phyloP scores from a whole-genome alignment of 805 yeast genomes.

The Kodamaea jinghongensis region DNA sequence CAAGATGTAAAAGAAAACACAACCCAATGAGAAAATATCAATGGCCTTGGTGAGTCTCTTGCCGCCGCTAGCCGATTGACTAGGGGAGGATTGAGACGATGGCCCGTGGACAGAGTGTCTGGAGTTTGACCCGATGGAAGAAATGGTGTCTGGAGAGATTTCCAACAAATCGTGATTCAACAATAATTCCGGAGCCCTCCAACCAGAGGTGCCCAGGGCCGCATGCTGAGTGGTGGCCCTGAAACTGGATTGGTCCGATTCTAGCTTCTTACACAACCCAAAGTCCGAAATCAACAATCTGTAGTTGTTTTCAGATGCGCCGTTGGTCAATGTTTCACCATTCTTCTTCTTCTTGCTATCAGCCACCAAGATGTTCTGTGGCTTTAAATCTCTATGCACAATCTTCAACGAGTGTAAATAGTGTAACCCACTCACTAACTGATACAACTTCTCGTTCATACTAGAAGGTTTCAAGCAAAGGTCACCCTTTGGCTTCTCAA shows the following conservation, averaged over 20 bases:
- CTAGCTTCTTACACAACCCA: slow-evolving; percentile 90
- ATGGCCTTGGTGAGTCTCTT: slow-evolving; percentile 82
- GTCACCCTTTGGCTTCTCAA: slow-evolving; percentile 51
- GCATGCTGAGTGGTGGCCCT: slow-evolving; percentile 89
- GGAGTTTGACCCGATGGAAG: slow-evolving; percentile 23
- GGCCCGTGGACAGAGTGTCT: slow-evolving; percentile 13
- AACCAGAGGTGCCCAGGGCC: slow-evolving; percentile 91
- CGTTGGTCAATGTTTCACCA: slow-evolving; percentile 8
- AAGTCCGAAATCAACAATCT: slow-evolving; percentile 89
- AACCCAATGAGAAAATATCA: slow-evolving; percentile 92
- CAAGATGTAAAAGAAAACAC: slow-evolving; percentile 85
- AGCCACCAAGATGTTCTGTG: slow-evolving; percentile 87
- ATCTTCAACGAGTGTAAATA: slow-evolving; percentile 87
- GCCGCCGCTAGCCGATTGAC: slow-evolving; percentile 8
- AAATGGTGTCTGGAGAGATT: slow-evolving; percentile 38
- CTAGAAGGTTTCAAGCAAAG: slow-evolving; percentile 36
- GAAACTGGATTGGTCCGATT: slow-evolving; percentile 89
- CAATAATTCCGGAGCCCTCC: slow-evolving; percentile 95
- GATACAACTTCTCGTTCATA: slow-evolving; percentile 58
- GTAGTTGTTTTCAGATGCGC: slow-evolving; percentile 24
- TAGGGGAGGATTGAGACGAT: slow-evolving; percentile 7
- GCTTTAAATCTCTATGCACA: slow-evolving; percentile 92
- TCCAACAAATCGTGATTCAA: slow-evolving; percentile 37
- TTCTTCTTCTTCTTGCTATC: slow-evolving; percentile 48
- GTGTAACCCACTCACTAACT: slow-evolving; percentile 79